Evolutionary conservation across 2,329 filamentous ascomycete species (phyloP), one percentile per base, ranked within the genome.

Genomic region (Torrubiellomyces zombiae): DNA sequence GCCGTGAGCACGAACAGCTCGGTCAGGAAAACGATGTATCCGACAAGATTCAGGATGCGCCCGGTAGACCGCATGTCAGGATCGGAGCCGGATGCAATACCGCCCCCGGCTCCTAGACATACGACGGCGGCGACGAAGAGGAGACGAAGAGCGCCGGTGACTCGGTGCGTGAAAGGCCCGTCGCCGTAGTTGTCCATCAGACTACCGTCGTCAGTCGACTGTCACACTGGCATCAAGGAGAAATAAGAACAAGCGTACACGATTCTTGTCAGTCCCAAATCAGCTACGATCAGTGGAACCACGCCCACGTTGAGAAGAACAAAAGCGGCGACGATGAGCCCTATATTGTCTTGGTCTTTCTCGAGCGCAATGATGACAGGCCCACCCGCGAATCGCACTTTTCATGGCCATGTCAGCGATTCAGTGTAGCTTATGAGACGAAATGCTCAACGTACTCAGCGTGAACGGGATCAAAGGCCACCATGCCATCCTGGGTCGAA

Each of bases 251-350:
- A 12, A 9, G 25, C 40, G 23, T 34, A 43, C 43, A 43, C 32
- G 27, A 43, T 24, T 21, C 41, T 36, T 6, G 35, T 36, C 16
- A 44, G 32, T 7, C 41, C 43, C 9, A 42, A 19, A 6, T 37
- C 28, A 8, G 40, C 37, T 7, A 43, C 25, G 7, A 45, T 29
- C 6, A 46, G 33, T 6, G 42, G 38, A 5, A 45, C 33, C 5
- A 43, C 35, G 16, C 43, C 43, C 13, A 45, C 34, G 25, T 45
- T 45, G 23, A 45, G 40, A 5, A 44, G 34, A 12, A 44, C 27
- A 5, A 38, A 30, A 7, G 40, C 35, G 10, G 42, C 38, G 16
- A 40, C 34, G 26, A 33, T 37, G 16, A 45, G 32, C 5, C 39
- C 40, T 9, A 36, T 24, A 22, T 31, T 34, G 20, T 28, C 18